phyloP scores from a whole-genome alignment of 768 basidiomycete genomes.

The Phaeotremella fagi region DNA sequence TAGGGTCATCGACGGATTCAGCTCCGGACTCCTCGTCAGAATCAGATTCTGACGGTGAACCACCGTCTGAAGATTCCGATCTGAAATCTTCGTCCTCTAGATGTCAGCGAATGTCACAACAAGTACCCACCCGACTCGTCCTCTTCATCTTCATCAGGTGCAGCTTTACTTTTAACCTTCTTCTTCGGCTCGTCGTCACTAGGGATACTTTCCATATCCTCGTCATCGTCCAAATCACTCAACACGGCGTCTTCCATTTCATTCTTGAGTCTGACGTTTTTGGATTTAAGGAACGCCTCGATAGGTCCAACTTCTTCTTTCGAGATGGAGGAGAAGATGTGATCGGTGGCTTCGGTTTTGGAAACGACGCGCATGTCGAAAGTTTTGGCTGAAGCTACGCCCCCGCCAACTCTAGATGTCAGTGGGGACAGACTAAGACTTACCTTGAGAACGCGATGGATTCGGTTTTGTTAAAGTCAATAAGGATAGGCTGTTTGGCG shows the following conservation, averaged over 20 bases:
- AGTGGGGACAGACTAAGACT: constrained; percentile 18
- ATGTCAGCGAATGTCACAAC: neutral
- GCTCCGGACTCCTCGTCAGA: constrained; percentile 57
- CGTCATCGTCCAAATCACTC: constrained; percentile 58
- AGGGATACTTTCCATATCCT: constrained; percentile 39
- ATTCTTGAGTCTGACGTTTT: constrained; percentile 91
- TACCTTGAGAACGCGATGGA: constrained; percentile 81
- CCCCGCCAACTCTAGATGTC: constrained; percentile 65
- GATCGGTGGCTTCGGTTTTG: constrained; percentile 69
- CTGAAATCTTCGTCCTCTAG: constrained; percentile 82
- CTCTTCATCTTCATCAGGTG: constrained; percentile 53
- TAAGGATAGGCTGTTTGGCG: constrained; percentile 85
- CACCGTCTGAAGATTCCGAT: constrained; percentile 74
- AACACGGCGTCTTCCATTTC: constrained; percentile 59
- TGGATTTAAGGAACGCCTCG: constrained; percentile 76
- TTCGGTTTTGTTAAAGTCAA: constrained; percentile 84
- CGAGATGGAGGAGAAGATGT: constrained; percentile 86
- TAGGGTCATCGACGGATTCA: constrained; percentile 41
- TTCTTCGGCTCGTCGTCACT: constrained; percentile 59
- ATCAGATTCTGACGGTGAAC: constrained; percentile 77
- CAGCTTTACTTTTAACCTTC: constrained; percentile 63
- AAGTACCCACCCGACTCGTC: constrained; percentile 39
- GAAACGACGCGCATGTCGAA: constrained; percentile 89
- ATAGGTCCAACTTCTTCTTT: constrained; percentile 90
- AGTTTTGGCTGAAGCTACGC: constrained; percentile 79